A percentile compares a stretch with the other conserved stretches of the same genome.
Conservation (phyloP, 2,329 filamentous ascomycete species). For the Truncatella angustata region DNA sequence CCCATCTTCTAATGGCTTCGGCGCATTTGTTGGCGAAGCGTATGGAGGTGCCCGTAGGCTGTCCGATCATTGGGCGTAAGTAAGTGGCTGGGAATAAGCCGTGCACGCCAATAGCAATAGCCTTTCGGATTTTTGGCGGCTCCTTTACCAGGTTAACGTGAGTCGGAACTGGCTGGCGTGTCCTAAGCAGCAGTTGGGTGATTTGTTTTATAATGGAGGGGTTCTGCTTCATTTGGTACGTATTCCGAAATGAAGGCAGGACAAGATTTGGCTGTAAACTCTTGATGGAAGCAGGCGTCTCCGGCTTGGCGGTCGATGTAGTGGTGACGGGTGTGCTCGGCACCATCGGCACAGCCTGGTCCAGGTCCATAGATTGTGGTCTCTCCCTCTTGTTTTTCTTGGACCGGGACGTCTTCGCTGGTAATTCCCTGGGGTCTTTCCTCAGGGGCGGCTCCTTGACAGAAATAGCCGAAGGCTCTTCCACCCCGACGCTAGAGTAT, state of each 20-base stretch:
- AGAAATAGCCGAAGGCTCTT: conserved; percentile 26
- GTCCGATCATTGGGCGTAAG: conserved; percentile 86
- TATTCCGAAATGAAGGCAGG: conserved; percentile 66
- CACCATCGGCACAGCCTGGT: conserved; percentile 34
- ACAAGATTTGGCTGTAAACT: conserved; percentile 57
- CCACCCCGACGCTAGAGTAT: conserved; percentile 43
- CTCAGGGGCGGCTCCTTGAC: conserved; percentile 32
- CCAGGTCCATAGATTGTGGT: conserved; percentile 47
- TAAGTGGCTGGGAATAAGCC: conserved; percentile 88
- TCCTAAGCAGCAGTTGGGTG: conserved; percentile 54
- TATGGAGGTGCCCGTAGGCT: conserved; percentile 92
- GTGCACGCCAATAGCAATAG: conserved; percentile 86
- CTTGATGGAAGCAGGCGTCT: conserved; percentile 34
- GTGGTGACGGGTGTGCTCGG: conserved; percentile 33
- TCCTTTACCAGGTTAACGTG: conserved; percentile 73
- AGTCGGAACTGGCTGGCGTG: conserved; percentile 55
- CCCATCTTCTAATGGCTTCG: conserved; percentile 80
- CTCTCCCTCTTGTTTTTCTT: conserved; percentile 45
- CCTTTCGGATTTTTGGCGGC: conserved; percentile 73
- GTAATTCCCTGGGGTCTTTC: conserved; percentile 25
- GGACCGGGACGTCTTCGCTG: conserved; percentile 22
- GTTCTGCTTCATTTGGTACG: conserved; percentile 65
- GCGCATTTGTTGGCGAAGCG: conserved; percentile 88
- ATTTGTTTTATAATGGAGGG: conserved; percentile 71
- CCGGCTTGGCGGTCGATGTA: conserved; percentile 26